Conservation (phyloP, 768 basidiomycete genomes). For the Erythrobasidium yunnanense region DNA sequence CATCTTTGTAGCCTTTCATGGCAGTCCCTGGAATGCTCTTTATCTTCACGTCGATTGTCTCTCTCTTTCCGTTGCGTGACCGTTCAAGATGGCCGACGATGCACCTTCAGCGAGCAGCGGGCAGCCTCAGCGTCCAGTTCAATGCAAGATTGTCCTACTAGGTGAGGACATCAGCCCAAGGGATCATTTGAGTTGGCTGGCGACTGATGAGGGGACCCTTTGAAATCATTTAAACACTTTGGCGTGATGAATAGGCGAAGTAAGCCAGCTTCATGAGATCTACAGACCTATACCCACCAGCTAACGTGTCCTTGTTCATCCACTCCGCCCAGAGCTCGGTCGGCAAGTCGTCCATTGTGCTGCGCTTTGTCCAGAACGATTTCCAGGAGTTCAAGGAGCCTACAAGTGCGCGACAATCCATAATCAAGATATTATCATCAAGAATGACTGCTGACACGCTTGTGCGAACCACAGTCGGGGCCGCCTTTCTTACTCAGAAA, state of each 20-base stretch:
- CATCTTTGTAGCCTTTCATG: too few species aligned
- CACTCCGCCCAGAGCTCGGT: constrained; percentile 56
- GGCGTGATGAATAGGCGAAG: background rate
- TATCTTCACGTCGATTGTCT: background rate
- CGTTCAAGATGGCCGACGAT: background rate
- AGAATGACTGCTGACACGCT: constrained; percentile 9
- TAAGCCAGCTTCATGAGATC: background rate
- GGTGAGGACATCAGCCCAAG: background rate
- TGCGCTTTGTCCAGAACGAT: constrained; percentile 92
- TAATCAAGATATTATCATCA: constrained; percentile 42
- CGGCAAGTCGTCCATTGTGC: constrained; percentile 78
- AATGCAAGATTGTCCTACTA: background rate
- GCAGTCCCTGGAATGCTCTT: background rate
- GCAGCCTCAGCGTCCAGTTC: background rate
- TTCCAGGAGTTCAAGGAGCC: constrained; percentile 65
- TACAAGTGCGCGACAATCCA: background rate
- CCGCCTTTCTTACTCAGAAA: constrained; percentile 97
- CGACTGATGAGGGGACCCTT: background rate
- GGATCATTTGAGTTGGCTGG: background rate
- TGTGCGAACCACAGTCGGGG: constrained; percentile 42
- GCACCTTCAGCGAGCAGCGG: background rate
- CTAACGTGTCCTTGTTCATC: background rate
- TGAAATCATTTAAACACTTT: background rate
- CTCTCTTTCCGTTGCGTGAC: background rate
- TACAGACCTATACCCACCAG: background rate